These are phyloP conservation scores for Ogataea neopini DNA, from an alignment of 805 yeast species.

Conservation along the genomic window DNA sequence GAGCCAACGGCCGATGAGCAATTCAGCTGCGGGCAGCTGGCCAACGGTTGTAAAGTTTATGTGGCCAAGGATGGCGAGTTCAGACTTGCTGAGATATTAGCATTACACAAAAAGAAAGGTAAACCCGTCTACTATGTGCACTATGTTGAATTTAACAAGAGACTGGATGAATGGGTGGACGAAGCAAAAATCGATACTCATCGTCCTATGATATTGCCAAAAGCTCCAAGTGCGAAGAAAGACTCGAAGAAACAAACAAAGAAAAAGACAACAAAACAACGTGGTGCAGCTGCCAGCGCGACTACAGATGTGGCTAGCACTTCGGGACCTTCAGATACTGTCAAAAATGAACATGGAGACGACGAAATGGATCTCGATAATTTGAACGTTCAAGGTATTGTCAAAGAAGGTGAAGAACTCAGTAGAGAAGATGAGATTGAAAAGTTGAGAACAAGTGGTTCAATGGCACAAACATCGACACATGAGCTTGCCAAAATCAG, in stretches of 20 bases:
- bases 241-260: conserved; percentile 30
- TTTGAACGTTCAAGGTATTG: conserved; percentile 79
- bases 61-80: conserved; percentile 79
- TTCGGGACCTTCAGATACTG: conserved; percentile 7
- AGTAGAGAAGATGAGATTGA: conserved; percentile 91
- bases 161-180: conserved; percentile 94
- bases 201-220: conserved; percentile 73
- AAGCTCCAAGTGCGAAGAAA: conserved; percentile 43
- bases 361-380: conserved; percentile 86
- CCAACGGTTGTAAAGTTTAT: conserved; percentile 78
- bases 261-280: conserved; percentile 24
- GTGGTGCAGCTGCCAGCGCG: conserved; percentile 23
- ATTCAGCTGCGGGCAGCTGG: conserved; percentile 48
- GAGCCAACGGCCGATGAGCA: conserved; percentile 30
- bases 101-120: conserved; percentile 72
- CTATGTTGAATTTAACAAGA: conserved; percentile 90
- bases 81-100: conserved; percentile 82
- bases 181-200: conserved; percentile 68
- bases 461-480: conserved; percentile 86
- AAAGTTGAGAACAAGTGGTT: conserved; percentile 89
- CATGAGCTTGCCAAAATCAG: conserved; percentile 89
- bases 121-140: conserved; percentile 87
- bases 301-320: conserved; percentile 11
- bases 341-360: conserved; percentile 29
- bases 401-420: conserved; percentile 64